Base-by-base conservation (phyloP, 495 filamentous ascomycete species). In the Hypomontagnella monticulosa region DNA sequence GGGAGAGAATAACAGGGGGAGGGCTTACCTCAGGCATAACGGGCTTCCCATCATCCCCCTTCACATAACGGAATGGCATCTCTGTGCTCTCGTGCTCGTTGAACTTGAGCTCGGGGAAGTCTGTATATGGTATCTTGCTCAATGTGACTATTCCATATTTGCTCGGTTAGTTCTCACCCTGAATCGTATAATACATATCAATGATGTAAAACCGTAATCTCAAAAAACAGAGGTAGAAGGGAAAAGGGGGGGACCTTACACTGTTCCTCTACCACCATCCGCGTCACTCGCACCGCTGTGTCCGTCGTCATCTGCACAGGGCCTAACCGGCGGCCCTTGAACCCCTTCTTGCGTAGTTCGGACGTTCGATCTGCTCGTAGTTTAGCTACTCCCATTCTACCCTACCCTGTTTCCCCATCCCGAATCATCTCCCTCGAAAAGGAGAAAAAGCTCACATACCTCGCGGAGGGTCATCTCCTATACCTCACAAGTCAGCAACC, bases 251-350 rank as follows among this genome's bases (percentile, higher is more conserved):
- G 19, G 6, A 36, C 51, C 80, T 67, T 70, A 96, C 93, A 83
- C 79, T 91, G 89, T 44, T 91, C 86, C 63, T 97, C 89, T 8
- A 93, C 85, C 12, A 98, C 89, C 73, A 96, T 86, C 57, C 96
- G 86, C 36, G 95, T 97, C 8, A 97, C 95, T 59, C 95, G 83
- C 33, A 97, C 95, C 0, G 95, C 95, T 14, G 95, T 99, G 76
- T 99, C 95, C 0, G 95, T 99, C 7, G 95, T 98, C 95, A 99
- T 98, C 77, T 99, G 95, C 67, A 93, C 87, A 12, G 93, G 92
- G 0, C 96, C 96, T 42, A 99, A 81, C 61, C 93, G 85, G 54
- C 95, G 89, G 42, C 94, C 93, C 63, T 87, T 81, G 71, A 93
- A 99, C 19, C 96, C 96, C 75, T 97, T 96, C 73, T 91, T 92